These are phyloP conservation scores for Pseudocercospora musae DNA, from an alignment of 2,329 filamentous ascomycete species.

Conservation along the genomic window DNA sequence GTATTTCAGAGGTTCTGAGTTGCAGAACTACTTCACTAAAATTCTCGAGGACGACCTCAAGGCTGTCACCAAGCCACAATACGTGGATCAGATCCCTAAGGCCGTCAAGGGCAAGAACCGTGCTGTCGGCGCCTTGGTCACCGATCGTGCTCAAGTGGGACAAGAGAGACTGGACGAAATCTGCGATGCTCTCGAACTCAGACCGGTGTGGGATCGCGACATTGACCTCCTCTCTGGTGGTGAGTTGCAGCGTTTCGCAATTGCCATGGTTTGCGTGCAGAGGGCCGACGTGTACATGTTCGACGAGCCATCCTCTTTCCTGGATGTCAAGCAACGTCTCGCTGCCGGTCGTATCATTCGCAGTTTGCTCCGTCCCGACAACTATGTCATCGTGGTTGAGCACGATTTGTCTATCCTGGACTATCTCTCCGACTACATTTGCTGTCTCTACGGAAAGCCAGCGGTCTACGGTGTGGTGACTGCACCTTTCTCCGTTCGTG, in stretches of 20 bases:
- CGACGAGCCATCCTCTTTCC: slow-evolving; percentile 96
- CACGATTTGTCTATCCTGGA: slow-evolving; percentile 98
- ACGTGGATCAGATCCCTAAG: slow-evolving; percentile 96
- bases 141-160: slow-evolving; percentile 69
- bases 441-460: slow-evolving; percentile 91
- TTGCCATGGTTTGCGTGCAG: slow-evolving; percentile 92
- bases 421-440: slow-evolving; percentile 98
- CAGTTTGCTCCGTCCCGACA: slow-evolving; percentile 78
- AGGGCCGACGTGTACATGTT: slow-evolving; percentile 99
- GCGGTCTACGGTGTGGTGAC: slow-evolving; percentile 98
- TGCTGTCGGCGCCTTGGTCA: slow-evolving; percentile 74
- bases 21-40: slow-evolving; percentile 99
- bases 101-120: slow-evolving; percentile 76
- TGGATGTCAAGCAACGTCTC: slow-evolving; percentile 98
- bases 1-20: slow-evolving; percentile 94
- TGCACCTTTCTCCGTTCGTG: slow-evolving; percentile 88
- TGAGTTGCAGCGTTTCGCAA: slow-evolving; percentile 96
- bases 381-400: slow-evolving; percentile 98
- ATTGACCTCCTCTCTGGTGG: slow-evolving; percentile 89
- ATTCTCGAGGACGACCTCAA: slow-evolving; percentile 95
- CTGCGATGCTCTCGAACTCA: slow-evolving; percentile 77
- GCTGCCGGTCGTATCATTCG: slow-evolving; percentile 89
- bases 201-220: slow-evolving; percentile 88
- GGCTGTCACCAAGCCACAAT: slow-evolving; percentile 97
- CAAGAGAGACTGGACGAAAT: slow-evolving; percentile 71